Evolutionary conservation across 345 rosid species (phyloP), one percentile per base, ranked within the genome.

Genomic region (Schrenkiella parvula): DNA sequence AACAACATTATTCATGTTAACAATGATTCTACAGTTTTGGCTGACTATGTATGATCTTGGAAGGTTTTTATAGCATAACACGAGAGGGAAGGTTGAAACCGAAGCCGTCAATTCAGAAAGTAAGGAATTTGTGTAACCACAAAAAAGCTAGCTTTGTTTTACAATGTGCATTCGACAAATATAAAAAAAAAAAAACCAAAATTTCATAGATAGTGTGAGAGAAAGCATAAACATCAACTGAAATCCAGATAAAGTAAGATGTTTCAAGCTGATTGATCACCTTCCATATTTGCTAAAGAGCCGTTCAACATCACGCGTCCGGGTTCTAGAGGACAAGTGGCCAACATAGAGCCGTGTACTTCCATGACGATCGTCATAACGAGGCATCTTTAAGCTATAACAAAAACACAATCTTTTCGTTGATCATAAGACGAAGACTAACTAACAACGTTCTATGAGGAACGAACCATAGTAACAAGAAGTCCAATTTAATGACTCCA

Each of bases 1-100:
- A 91, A 89, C 86, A 87, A 89, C 91, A 91, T 89, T 84, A 89
- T 83, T 78, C 87, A 80, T 68, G 91, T 91, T 84, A 91, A 86
- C n/a, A 79, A 82, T 9, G 73, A 81, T 72, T 60, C 82, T 64
- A 64, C 53, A 64, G 52, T 59, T 72, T 63, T 7, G 2, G 44
- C 57, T 58, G 22, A 62, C 61, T 71, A 7, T 38, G 17, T 22
- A 39, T 26, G 66, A 68, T 39, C 68, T 34, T 32, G 44, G 72
- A 28, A 43, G 38, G 19, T 62, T 29, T 21, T 21, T n/a, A 67
- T 32, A 48, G 42, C 43, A 19, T 64, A 18, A 64, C 57, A 22
- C n/a, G 26, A 48, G 28, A 3, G 3, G 54, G 29, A 22, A 21
- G 28, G 26, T 5, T 48, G n/a, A 35, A 6, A 37, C 12, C 41